Evolutionary conservation across 163 green algal species (phyloP), one percentile per base, ranked within the genome.

Genomic region (Chlorella variabilis): DNA sequence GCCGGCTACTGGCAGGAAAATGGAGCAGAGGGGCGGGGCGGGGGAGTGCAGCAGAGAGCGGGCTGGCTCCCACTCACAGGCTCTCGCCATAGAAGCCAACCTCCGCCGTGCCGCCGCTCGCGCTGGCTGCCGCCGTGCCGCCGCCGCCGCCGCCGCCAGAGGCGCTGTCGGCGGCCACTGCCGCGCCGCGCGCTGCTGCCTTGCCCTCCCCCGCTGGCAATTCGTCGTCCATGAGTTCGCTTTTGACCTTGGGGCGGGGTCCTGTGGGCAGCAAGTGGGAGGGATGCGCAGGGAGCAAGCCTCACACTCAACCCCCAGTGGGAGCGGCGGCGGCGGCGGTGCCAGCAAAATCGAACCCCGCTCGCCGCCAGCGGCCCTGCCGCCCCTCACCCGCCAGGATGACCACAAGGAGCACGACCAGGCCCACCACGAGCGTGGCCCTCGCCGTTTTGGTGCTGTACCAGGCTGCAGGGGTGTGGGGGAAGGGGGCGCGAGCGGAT

Each of bases 11-110:
- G n/a, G n/a, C n/a, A n/a, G n/a, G n/a, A n/a, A n/a, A n/a, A n/a
- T n/a, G n/a, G n/a, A 54, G 45, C 45, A 15, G 45, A 23, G 15
- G 54, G 25, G 54, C 54, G 23, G 18, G 18, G 54, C 54, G 23
- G 5, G 54, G 20, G 25, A 62, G 25, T 5, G 18, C 15, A 15
- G 54, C 5, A 25, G 54, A 9, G 54, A 8, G 54, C 23, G 25
- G 18, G 9, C 54, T 31, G 54, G 4, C 13, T 4, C 54, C 15
- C 15, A n/a, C 18, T 62, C 4, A 25, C 59, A 67, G 29, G 20
- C 8, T 7, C 18, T 29, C 82, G 20, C 82, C 82, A 13, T 81
- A 87, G 15, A 87, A 83, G 9, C 78, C 74, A 11, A 87, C 82
- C 38, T 41, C 11, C 9, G 81, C 75, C 25, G 36, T 62, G 29